Evolutionary conservation across 164 flowering plant genomes (phyloP).

Genomic region (Malania oleifera): DNA sequence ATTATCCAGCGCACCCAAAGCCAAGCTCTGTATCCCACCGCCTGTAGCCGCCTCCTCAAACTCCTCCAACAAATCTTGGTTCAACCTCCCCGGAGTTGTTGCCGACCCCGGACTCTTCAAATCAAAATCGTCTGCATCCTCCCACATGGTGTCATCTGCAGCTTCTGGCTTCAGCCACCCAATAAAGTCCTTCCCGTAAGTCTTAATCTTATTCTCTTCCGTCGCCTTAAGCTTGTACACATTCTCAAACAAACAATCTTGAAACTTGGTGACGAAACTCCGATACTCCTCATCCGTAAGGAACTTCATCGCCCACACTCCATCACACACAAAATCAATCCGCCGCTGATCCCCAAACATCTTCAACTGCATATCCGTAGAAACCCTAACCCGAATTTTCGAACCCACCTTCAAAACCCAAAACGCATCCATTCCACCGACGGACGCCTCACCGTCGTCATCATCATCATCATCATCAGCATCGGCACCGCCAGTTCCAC

Average conservation of each 20-base stretch:
- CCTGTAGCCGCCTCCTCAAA: slow-evolving; percentile 35
- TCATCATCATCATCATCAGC: slow-evolving; percentile 29
- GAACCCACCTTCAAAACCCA: slow-evolving; percentile 56
- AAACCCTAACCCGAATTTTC: slow-evolving; percentile 57
- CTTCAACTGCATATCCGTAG: slow-evolving; percentile 61
- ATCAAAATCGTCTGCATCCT: slow-evolving; percentile 26
- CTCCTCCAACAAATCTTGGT: slow-evolving; percentile 35
- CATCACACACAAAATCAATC: slow-evolving; percentile 56
- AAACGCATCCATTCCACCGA: slow-evolving; percentile 2
- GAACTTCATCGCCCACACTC: slow-evolving; percentile 62
- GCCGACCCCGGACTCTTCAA: slow-evolving; percentile 18
- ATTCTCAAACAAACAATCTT: slow-evolving; percentile 45
- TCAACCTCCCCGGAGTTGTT: slow-evolving; percentile 20
- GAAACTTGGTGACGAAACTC: slow-evolving; percentile 34
- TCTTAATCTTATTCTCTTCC: slow-evolving; percentile 40
- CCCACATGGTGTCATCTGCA: slow-evolving; percentile 52
- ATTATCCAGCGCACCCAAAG: slow-evolving; percentile 10
- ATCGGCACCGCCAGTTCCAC: slow-evolving; percentile 9
- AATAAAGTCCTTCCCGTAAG: slow-evolving; percentile 46
- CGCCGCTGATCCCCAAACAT: slow-evolving; percentile 61
- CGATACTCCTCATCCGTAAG: slow-evolving; percentile 31
- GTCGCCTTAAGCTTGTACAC: slow-evolving; percentile 33
- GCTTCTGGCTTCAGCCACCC: slow-evolving; percentile 48
- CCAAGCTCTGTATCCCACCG: slow-evolving; percentile 9
- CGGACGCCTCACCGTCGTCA: not conserved